Evolutionary conservation across 495 filamentous ascomycete species (phyloP).

Genomic region (Aspergillus nanangensis): DNA sequence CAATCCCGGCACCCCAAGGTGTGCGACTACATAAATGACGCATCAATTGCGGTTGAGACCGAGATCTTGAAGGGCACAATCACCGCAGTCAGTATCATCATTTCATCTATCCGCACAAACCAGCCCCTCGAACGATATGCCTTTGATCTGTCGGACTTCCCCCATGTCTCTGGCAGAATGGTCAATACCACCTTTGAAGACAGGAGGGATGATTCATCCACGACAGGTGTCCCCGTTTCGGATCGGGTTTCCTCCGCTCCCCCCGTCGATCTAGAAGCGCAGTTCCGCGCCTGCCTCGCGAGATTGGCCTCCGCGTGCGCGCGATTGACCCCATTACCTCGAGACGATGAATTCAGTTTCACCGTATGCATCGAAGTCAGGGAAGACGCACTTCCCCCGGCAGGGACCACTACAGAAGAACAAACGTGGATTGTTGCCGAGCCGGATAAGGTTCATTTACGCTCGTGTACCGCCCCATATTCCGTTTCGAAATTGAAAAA

Average conservation of each 20-base stretch:
- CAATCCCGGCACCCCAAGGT: slow-evolving; percentile 88
- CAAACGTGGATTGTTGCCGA: slow-evolving; percentile 52
- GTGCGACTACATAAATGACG: slow-evolving; percentile 85
- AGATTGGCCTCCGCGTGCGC: slow-evolving; percentile 51
- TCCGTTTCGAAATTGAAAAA: slow-evolving; percentile 41
- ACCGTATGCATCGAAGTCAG: slow-evolving; percentile 83
- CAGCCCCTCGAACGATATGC: slow-evolving; percentile 74
- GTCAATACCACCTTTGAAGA: slow-evolving; percentile 51
- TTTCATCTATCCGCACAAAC: slow-evolving; percentile 57
- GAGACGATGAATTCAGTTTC: slow-evolving; percentile 69
- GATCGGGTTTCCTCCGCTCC: slow-evolving; percentile 29
- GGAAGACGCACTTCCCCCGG: slow-evolving; percentile 68
- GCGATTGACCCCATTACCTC: slow-evolving; percentile 59
- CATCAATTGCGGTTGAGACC: slow-evolving; percentile 66
- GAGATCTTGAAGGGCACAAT: slow-evolving; percentile 73
- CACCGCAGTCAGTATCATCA: slow-evolving; percentile 67
- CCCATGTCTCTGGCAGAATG: slow-evolving; percentile 51
- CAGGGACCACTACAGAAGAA: slow-evolving; percentile 54
- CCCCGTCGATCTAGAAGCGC: slow-evolving; percentile 63
- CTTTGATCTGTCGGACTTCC: slow-evolving; percentile 77
- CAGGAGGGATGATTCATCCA: slow-evolving; percentile 38
- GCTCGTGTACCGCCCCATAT: slow-evolving; percentile 42
- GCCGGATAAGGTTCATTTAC: slow-evolving; percentile 41
- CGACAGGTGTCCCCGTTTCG: slow-evolving; percentile 31
- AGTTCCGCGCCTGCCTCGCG: slow-evolving; percentile 59